These are phyloP conservation scores for Trichoderma sp. DNA, from an alignment of 2,329 filamentous ascomycete species.

Conservation along the genomic window DNA sequence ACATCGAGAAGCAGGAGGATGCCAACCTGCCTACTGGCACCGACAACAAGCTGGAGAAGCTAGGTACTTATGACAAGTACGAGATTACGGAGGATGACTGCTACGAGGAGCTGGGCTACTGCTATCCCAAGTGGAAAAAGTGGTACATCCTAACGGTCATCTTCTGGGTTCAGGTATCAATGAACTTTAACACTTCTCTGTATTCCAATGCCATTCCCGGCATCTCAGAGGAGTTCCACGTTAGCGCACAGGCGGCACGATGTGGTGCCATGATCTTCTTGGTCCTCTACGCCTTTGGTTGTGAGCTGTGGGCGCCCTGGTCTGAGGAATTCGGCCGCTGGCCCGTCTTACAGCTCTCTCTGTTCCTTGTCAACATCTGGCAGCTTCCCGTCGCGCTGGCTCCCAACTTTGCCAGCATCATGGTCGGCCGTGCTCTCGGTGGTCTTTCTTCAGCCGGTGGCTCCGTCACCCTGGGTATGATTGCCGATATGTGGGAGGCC, in stretches of 20 bases:
- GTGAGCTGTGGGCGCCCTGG: constrained; percentile 88
- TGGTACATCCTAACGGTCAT: constrained; percentile 75
- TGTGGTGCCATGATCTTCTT: constrained; percentile 79
- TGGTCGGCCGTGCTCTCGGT: constrained; percentile 71
- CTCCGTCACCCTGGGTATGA: constrained; percentile 74
- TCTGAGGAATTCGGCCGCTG: constrained; percentile 80
- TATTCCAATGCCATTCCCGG: constrained; percentile 71
- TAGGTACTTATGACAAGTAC: constrained; percentile 47
- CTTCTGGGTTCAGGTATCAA: constrained; percentile 73
- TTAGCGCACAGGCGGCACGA: constrained; percentile 70
- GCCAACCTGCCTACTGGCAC: constrained; percentile 40
- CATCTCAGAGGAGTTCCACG: constrained; percentile 68
- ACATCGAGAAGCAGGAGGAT: constrained; percentile 27
- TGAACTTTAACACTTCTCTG: constrained; percentile 78
- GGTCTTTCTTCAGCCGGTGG: constrained; percentile 73
- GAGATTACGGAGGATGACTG: constrained; percentile 62
- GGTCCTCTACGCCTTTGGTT: constrained; percentile 80
- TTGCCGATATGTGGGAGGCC: constrained; percentile 73
- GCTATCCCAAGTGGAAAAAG: constrained; percentile 65
- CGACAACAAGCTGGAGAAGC: constrained; percentile 40
- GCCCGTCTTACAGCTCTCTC: constrained; percentile 71
- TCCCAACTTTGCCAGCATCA: constrained; percentile 70
- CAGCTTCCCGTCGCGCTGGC: constrained; percentile 73
- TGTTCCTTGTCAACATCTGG: constrained; percentile 78
- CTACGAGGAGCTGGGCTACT: constrained; percentile 67